phyloP scores from a whole-genome alignment of 352 stramenopile genomes.

The Globisporangium parvum region DNA sequence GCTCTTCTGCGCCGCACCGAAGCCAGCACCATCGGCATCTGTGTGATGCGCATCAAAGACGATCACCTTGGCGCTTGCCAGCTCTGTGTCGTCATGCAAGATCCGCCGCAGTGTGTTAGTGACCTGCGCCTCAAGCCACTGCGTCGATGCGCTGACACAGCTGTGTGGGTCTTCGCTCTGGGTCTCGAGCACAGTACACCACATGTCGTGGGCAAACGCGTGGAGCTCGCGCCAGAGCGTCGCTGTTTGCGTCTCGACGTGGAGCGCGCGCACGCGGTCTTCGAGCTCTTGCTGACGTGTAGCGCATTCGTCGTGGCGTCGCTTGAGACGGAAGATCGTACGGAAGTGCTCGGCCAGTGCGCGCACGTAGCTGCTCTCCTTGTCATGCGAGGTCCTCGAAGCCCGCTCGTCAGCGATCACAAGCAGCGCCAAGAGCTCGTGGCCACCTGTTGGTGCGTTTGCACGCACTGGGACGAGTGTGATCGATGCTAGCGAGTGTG shows the following conservation, averaged over 20 bases:
- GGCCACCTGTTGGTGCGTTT: not conserved
- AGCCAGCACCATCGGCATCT: no score
- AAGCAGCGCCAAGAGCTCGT: slow-evolving; percentile 2
- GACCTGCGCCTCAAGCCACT: no score
- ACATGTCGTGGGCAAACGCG: not conserved
- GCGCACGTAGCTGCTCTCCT: slow-evolving; percentile 1
- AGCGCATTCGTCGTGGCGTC: not conserved
- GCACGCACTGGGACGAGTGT: slow-evolving; percentile 1
- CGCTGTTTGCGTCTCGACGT: not conserved
- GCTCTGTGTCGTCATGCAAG: not conserved
- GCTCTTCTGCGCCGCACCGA: no score
- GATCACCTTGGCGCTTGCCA: slow-evolving; percentile 3
- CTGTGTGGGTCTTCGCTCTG: not conserved
- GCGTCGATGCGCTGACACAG: no score
- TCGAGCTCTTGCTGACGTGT: not conserved
- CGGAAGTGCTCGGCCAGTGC: not conserved
- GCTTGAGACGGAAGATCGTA: not conserved
- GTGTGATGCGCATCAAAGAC: not conserved
- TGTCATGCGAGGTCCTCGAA: not conserved
- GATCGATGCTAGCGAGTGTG: not conserved
- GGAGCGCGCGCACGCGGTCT: not conserved
- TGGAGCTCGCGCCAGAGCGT: slow-evolving; percentile 1
- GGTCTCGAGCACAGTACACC: not conserved
- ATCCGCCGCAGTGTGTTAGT: not conserved
- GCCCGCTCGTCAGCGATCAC: not conserved